These are phyloP conservation scores for Mikania micrantha DNA, from an alignment of 129 eudicot genomes.

Conservation along the genomic window DNA sequence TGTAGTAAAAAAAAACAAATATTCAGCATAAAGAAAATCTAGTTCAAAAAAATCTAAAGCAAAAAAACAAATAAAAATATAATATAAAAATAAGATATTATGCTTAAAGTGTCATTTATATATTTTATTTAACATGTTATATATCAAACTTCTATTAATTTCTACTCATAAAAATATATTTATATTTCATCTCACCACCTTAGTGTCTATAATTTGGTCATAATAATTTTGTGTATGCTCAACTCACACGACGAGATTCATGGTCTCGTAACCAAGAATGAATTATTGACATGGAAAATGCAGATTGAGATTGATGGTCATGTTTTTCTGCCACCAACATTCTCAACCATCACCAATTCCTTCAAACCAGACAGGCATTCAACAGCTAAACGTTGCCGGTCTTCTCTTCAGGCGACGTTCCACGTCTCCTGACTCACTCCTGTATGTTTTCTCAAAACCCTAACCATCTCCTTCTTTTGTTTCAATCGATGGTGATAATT, in stretches of 20 bases:
- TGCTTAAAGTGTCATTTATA: too few species aligned
- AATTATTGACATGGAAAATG: constrained; percentile 10
- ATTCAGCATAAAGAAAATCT: too few species aligned
- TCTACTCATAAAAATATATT: too few species aligned
- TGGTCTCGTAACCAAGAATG: background rate
- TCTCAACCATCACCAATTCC: constrained; percentile 3
- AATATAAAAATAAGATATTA: too few species aligned
- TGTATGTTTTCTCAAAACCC: constrained; percentile 16
- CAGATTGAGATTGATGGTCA: background rate
- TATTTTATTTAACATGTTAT: too few species aligned
- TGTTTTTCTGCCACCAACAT: constrained; percentile 7
- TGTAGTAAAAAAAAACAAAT: too few species aligned
- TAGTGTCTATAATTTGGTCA: too few species aligned
- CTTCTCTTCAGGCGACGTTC: constrained; percentile 23
- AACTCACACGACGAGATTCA: background rate
- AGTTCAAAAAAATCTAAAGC: too few species aligned
- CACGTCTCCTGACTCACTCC: constrained; percentile 20
- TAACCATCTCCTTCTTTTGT: background rate
- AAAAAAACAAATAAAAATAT: too few species aligned
- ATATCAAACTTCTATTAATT: too few species aligned
- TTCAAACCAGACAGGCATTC: background rate
- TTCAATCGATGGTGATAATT: background rate
- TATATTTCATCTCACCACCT: too few species aligned
- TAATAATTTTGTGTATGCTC: background rate
- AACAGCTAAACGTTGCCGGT: constrained; percentile 7